Evolutionary conservation across 352 stramenopile species (phyloP).

Genomic region (Phytophthora sojae): DNA sequence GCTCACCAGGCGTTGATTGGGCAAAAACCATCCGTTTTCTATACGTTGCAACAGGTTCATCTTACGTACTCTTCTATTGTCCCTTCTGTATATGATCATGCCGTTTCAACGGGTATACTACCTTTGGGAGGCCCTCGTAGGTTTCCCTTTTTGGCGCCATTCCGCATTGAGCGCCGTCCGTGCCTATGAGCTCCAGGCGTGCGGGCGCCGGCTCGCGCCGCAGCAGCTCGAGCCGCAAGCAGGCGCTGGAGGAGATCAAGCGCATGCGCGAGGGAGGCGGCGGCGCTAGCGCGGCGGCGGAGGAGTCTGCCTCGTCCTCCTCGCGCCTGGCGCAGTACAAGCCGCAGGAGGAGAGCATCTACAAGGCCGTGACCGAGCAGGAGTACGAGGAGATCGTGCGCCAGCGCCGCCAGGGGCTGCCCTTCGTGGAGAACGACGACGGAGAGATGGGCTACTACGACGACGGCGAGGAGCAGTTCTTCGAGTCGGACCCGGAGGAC

Average conservation of each 20-base stretch:
- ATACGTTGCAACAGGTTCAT: neutral
- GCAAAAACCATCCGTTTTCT: neutral
- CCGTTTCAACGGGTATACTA: neutral
- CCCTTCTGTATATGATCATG: neutral
- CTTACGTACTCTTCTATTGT: neutral
- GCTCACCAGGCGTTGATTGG: neutral
- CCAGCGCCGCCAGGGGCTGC: conserved; percentile 75
- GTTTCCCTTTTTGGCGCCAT: conserved; percentile 33
- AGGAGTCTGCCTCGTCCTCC: neutral
- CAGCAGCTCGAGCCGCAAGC: conserved; percentile 48
- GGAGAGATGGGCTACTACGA: conserved; percentile 90
- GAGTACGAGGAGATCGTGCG: conserved; percentile 89
- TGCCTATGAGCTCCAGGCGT: conserved; percentile 77
- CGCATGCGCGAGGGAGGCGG: conserved; percentile 64
- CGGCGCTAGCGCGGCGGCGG: neutral
- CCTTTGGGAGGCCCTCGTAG: neutral
- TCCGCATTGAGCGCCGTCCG: conserved; percentile 20
- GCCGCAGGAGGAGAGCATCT: conserved; percentile 80
- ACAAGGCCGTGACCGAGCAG: conserved; percentile 85
- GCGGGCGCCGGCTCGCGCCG: conserved; percentile 40
- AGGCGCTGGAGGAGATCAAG: conserved; percentile 82
- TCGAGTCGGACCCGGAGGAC: conserved; percentile 82
- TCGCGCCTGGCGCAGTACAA: conserved; percentile 81
- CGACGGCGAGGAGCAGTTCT: conserved; percentile 90
- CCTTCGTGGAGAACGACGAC: conserved; percentile 90